Evolutionary conservation across 164 flowering plant species (phyloP).

Genomic region (Tinospora cordifolia): DNA sequence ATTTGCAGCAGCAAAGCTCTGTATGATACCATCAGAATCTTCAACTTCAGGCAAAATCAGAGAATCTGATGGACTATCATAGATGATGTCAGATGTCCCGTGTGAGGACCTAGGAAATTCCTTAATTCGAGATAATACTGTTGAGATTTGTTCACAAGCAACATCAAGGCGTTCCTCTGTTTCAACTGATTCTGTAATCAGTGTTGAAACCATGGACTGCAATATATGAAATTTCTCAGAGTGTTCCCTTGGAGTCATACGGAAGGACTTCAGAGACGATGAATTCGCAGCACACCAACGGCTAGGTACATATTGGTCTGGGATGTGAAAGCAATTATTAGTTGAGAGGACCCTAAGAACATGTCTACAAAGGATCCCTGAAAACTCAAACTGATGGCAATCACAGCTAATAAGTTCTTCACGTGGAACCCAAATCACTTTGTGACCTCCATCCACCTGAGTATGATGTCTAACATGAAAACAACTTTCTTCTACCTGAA

Average conservation of each 20-base stretch:
- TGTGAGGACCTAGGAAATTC: slow-evolving; percentile 35
- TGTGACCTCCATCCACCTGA: slow-evolving; percentile 54
- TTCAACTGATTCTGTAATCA: slow-evolving; percentile 50
- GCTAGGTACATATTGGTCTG: slow-evolving; percentile 53
- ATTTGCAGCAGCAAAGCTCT: slow-evolving; percentile 34
- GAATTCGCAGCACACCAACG: slow-evolving; percentile 50
- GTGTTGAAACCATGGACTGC: slow-evolving; percentile 55
- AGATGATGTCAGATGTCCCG: slow-evolving; percentile 26
- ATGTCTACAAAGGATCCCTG: slow-evolving; percentile 73
- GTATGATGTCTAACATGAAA: slow-evolving; percentile 73
- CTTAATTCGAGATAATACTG: slow-evolving; percentile 44
- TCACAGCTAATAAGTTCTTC: slow-evolving; percentile 55
- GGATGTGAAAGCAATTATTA: slow-evolving; percentile 74
- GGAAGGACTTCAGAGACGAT: slow-evolving; percentile 22
- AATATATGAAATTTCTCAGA: slow-evolving; percentile 43
- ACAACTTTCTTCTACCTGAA: slow-evolving; percentile 45
- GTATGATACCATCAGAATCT: slow-evolving; percentile 54
- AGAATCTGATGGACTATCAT: slow-evolving; percentile 47
- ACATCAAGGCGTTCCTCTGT: slow-evolving; percentile 54
- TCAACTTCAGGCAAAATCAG: slow-evolving; percentile 56
- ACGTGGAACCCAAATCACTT: slow-evolving; percentile 57
- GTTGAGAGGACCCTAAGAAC: slow-evolving; percentile 69
- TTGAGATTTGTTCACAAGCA: slow-evolving; percentile 50
- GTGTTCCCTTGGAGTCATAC: slow-evolving; percentile 21
- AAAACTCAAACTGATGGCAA: slow-evolving; percentile 66